phyloP scores from a whole-genome alignment of 305 asterid species.

The Rubia tinctorum region DNA sequence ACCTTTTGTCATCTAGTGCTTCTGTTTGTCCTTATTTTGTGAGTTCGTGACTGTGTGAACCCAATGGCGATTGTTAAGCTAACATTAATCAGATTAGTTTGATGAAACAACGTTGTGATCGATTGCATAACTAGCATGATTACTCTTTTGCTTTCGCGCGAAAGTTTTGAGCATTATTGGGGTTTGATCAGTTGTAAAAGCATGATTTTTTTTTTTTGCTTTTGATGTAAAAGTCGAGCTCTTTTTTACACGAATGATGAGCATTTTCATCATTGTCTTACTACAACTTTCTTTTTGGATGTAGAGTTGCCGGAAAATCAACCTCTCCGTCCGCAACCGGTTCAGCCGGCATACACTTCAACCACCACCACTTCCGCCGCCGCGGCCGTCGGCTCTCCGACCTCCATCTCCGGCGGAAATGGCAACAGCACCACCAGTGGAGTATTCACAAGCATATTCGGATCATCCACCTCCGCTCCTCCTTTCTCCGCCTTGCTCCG shows the following conservation, averaged over 20 bases:
- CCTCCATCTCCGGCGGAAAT: slow-evolving; percentile 33
- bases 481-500: slow-evolving; percentile 39
- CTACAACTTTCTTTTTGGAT: slow-evolving; percentile 12
- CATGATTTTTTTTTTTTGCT: slow-evolving; percentile 1
- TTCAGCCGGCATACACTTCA: slow-evolving; percentile 18
- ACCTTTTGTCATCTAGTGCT: no score
- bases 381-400: slow-evolving; percentile 15
- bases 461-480: slow-evolving; percentile 31
- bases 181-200: slow-evolving; percentile 30
- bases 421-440: slow-evolving; percentile 24
- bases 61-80: background rate
- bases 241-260: slow-evolving; percentile 17
- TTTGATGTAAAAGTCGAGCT: slow-evolving; percentile 20
- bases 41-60: background rate
- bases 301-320: slow-evolving; percentile 69
- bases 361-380: slow-evolving; percentile 13
- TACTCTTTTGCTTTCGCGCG: slow-evolving; percentile 41
- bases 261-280: slow-evolving; percentile 23
- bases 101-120: background rate
- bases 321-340: slow-evolving; percentile 30
- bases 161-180: slow-evolving; percentile 34
- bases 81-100: background rate
- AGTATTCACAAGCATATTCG: slow-evolving; percentile 34
- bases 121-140: slow-evolving; percentile 23
- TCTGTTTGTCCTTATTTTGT: slow-evolving; percentile 4